Evolutionary conservation across 2,329 filamentous ascomycete genomes (phyloP), one percentile per base, ranked within the genome.

Genomic region (Colletotrichum australisinense): DNA sequence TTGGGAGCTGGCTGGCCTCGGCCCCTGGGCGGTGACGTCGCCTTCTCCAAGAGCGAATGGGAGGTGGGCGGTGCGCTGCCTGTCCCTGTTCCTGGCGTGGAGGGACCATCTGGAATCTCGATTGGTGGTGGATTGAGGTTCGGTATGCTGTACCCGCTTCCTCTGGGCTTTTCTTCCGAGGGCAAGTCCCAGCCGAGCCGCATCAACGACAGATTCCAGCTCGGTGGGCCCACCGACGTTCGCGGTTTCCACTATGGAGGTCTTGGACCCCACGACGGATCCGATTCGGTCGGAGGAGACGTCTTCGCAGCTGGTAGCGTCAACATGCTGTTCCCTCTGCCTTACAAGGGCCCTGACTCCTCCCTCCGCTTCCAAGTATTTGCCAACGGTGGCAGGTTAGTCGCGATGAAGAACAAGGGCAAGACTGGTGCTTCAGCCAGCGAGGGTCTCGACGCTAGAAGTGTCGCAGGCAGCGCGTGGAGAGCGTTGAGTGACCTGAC

Each of bases 211-310:
- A 94, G 97, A 57, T 99, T 99, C 86, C 92, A 95, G 79, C 93
- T 99, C 38, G 97, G 97, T 56, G 97, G 97, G 0, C 96, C 97
- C 4, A 98, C 95, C 3, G 96, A 98, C 80, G 94, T 99, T 16
- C 94, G 97, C 68, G 97, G 97, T 2, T 99, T 99, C 88, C 92
- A 95, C 72, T 90, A 97, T 26, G 94, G 93, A 24, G 97, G 97
- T 1, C 88, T 99, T 6, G 97, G 97, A 9, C 95, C 97, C 4
- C 93, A 93, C 75, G 96, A 98, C 79, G 94, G 95, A 1, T 82
- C 86, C 22, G 96, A 99, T 83, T 92, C 95, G 0, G 91, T 98
- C 0, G 97, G 97, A 14, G 97, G 97, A 28, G 97, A 99, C 81
- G 85, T 98, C 12, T 98, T 95, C 80, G 94, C 95, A 22, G 97